phyloP scores from a whole-genome alignment of 2,329 filamentous ascomycete genomes.

The Fusarium sp. region DNA sequence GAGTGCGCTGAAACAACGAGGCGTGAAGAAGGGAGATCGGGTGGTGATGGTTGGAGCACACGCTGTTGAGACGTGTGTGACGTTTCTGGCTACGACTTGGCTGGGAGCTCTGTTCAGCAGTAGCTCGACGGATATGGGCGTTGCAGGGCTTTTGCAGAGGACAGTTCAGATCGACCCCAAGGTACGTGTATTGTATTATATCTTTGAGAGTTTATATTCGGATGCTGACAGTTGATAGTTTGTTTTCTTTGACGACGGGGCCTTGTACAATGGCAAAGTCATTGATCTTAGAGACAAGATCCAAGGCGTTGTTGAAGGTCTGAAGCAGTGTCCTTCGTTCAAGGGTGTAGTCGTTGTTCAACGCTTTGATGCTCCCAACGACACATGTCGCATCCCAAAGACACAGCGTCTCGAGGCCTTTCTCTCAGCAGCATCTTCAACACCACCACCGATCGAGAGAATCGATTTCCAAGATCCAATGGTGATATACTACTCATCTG shows the following conservation, averaged over 20 bases:
- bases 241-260: slow-evolving; percentile 85
- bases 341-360: slow-evolving; percentile 72
- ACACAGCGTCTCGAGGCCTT: slow-evolving; percentile 60
- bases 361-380: slow-evolving; percentile 70
- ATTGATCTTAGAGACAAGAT: slow-evolving; percentile 81
- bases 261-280: slow-evolving; percentile 82
- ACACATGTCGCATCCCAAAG: slow-evolving; percentile 64
- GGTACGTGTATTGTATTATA: slow-evolving; percentile 56
- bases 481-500: slow-evolving; percentile 81
- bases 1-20: slow-evolving; percentile 72
- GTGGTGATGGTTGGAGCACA: slow-evolving; percentile 81
- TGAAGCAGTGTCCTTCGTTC: slow-evolving; percentile 71
- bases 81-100: slow-evolving; percentile 76
- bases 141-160: slow-evolving; percentile 79
- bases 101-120: slow-evolving; percentile 81
- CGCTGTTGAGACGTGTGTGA: slow-evolving; percentile 76
- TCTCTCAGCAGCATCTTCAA: slow-evolving; percentile 48
- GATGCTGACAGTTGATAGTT: slow-evolving; percentile 54
- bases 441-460: slow-evolving; percentile 65
- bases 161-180: slow-evolving; percentile 79
- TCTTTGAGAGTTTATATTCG: too few species aligned
- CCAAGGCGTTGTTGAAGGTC: slow-evolving; percentile 72
- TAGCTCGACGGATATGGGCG: slow-evolving; percentile 85
- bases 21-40: slow-evolving; percentile 77
- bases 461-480: slow-evolving; percentile 79